Evolutionary conservation across 116 monocot species (phyloP).

Genomic region (Papilionanthe hybrid): DNA sequence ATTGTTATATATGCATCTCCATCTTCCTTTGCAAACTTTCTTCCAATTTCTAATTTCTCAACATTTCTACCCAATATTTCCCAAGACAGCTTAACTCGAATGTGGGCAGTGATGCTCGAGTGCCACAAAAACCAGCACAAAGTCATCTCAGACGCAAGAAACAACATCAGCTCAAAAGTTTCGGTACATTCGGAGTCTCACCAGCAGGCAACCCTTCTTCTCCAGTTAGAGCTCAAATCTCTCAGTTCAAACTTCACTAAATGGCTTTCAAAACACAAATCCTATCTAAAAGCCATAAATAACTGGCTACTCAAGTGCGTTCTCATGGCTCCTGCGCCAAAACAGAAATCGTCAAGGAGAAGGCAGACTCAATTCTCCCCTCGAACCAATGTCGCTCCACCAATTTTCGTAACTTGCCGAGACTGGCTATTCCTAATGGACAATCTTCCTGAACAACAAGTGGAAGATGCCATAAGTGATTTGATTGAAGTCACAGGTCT

Average conservation of each 20-base stretch:
- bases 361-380: slow-evolving; percentile 29
- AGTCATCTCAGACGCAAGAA: slow-evolving; percentile 36
- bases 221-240: slow-evolving; percentile 52
- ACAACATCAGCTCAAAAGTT: slow-evolving; percentile 33
- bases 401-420: slow-evolving; percentile 62
- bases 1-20: too few species aligned
- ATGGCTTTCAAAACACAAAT: slow-evolving; percentile 68
- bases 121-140: slow-evolving; percentile 56
- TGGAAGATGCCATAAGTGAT: slow-evolving; percentile 50
- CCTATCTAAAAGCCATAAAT: slow-evolving; percentile 64
- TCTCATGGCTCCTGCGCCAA: slow-evolving; percentile 29
- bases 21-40: not conserved
- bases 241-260: slow-evolving; percentile 67
- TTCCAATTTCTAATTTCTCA: not conserved
- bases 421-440: slow-evolving; percentile 53
- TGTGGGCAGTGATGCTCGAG: slow-evolving; percentile 77
- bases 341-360: slow-evolving; percentile 23
- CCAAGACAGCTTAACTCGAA: slow-evolving; percentile 59
- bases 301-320: slow-evolving; percentile 79
- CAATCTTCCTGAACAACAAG: slow-evolving; percentile 35
- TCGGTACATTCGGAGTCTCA: slow-evolving; percentile 42
- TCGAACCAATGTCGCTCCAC: slow-evolving; percentile 36
- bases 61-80: not conserved
- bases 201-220: slow-evolving; percentile 30
- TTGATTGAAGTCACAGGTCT: slow-evolving; percentile 22